Evolutionary conservation across 805 yeast genomes (phyloP).

Genomic region (Debaryomyces tyrocola): DNA sequence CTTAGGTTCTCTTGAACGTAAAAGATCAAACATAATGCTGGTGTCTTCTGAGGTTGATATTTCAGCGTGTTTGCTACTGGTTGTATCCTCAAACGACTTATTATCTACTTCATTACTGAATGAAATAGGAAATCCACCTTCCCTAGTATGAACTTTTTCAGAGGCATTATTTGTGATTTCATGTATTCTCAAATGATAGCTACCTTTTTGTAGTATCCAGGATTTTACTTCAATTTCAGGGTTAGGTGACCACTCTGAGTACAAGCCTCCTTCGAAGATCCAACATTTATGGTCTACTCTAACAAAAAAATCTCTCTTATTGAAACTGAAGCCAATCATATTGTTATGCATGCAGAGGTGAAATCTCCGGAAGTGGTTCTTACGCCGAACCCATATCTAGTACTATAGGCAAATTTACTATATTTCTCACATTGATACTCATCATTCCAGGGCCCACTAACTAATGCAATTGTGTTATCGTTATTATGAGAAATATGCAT

Average conservation of each 20-base stretch:
- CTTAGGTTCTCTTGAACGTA: slow-evolving; percentile 3
- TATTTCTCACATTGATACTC: slow-evolving; percentile 9
- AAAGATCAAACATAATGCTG: slow-evolving; percentile 4
- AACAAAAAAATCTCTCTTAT: slow-evolving; percentile 3
- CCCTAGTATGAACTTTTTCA: slow-evolving; percentile 4
- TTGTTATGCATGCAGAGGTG: slow-evolving; percentile 8
- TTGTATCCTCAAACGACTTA: no score
- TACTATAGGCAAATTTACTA: slow-evolving; percentile 11
- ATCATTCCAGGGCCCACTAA: slow-evolving; percentile 11
- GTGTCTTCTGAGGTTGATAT: background rate
- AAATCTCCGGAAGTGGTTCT: slow-evolving; percentile 4
- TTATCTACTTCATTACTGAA: background rate
- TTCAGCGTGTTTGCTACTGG: no score
- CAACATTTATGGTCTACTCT: background rate
- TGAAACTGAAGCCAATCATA: slow-evolving; percentile 11
- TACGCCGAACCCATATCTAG: slow-evolving; percentile 10
- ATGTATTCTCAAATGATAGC: slow-evolving; percentile 10
- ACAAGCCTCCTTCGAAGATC: slow-evolving; percentile 3
- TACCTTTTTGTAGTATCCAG: slow-evolving; percentile 6
- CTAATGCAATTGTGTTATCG: slow-evolving; percentile 8
- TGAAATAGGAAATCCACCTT: slow-evolving; percentile 13
- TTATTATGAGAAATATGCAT: slow-evolving; percentile 9
- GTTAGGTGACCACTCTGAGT: slow-evolving; percentile 8
- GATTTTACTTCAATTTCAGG: slow-evolving; percentile 6
- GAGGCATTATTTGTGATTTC: slow-evolving; percentile 5